These are phyloP conservation scores for Lasiosphaeriaceae sp. DNA, from an alignment of 495 filamentous ascomycete species.

Conservation along the genomic window DNA sequence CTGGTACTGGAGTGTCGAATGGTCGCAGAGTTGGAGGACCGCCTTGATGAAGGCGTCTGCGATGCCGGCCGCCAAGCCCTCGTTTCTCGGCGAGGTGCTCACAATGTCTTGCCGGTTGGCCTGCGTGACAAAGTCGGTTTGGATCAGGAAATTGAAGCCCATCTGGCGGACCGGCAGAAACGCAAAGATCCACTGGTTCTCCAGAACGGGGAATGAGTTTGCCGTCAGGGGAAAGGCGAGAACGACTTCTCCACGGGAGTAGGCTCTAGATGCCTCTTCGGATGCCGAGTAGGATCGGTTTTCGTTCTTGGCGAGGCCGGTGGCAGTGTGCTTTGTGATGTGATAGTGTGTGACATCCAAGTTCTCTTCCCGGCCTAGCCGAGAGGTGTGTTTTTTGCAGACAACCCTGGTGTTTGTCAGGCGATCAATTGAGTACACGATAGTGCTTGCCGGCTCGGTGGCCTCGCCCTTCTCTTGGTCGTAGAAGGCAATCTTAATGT, in stretches of 20 bases:
- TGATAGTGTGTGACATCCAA: too few species aligned
- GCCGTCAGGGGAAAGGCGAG: slow-evolving; percentile 39
- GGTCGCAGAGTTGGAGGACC: slow-evolving; percentile 23
- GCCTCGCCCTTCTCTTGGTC: slow-evolving; percentile 10
- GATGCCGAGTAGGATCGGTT: slow-evolving; percentile 22
- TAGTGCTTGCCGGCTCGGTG: background rate
- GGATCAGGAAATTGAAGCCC: slow-evolving; percentile 47
- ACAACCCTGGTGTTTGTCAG: background rate
- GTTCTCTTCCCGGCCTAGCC: too few species aligned
- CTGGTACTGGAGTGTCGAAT: slow-evolving; percentile 19
- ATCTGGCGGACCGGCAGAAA: slow-evolving; percentile 35
- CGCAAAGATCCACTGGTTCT: slow-evolving; percentile 30
- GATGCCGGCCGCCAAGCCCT: slow-evolving; percentile 17
- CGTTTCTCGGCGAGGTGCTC: slow-evolving; percentile 20
- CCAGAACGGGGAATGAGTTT: slow-evolving; percentile 21
- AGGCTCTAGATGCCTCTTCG: slow-evolving; percentile 15
- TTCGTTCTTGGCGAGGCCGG: slow-evolving; percentile 22
- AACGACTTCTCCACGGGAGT: slow-evolving; percentile 13
- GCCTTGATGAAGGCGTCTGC: slow-evolving; percentile 26
- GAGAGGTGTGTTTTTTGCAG: too few species aligned
- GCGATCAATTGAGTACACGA: background rate
- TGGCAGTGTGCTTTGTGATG: slow-evolving; percentile 15
- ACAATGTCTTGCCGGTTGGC: slow-evolving; percentile 42
- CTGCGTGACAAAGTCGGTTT: slow-evolving; percentile 43
- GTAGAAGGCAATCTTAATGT: slow-evolving; percentile 24